Evolutionary conservation across 495 filamentous ascomycete genomes (phyloP), one percentile per base, ranked within the genome.

Genomic region (Usnea hakonensis): DNA sequence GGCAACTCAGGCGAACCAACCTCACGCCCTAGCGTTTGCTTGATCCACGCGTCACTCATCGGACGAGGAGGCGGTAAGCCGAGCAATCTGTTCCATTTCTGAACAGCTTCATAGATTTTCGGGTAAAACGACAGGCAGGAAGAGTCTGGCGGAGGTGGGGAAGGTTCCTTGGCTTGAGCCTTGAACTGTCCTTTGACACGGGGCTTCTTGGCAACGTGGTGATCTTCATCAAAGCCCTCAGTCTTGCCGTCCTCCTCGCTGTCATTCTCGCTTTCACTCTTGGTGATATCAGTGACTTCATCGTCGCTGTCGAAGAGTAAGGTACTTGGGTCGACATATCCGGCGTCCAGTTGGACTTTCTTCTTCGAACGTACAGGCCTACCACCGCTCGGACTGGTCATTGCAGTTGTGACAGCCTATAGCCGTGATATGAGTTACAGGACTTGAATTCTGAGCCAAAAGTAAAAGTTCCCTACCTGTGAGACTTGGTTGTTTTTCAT

Each of bases 271-370:
- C 28, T 1, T 32, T 58, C 23, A 14, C 30, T 43, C 23, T 38
- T 30, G 40, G n/a, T 32, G 17, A 28, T 17, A 1, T 52, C 55
- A 6, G 35, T 30, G 5, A 36, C 59, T 28, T 57, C 32, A 36
- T 58, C 61, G 26, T 57, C 55, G 35, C 55, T 55, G 23, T 63
- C 55, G 41, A 63, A 35, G 14, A 41, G 33, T 26, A 63, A 37
- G 21, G 61, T 53, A 23, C 55, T 57, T 38, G 61, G 58, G 19
- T 63, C 61, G 10, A 63, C 33, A 21, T 26, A 63, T 16, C 55
- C 61, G 36, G 43, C 26, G 30, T 19, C 30, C 7, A 38, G 44
- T 37, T 2, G 32, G 21, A 28, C n/a, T 48, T 33, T 46, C 48
- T 63, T 63, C 14, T 21, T 28, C 2, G 55, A 38, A 41, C 61